These are phyloP conservation scores for Chrysosporium queenslandicum DNA, from an alignment of 2,329 filamentous ascomycete species.

Conservation along the genomic window DNA sequence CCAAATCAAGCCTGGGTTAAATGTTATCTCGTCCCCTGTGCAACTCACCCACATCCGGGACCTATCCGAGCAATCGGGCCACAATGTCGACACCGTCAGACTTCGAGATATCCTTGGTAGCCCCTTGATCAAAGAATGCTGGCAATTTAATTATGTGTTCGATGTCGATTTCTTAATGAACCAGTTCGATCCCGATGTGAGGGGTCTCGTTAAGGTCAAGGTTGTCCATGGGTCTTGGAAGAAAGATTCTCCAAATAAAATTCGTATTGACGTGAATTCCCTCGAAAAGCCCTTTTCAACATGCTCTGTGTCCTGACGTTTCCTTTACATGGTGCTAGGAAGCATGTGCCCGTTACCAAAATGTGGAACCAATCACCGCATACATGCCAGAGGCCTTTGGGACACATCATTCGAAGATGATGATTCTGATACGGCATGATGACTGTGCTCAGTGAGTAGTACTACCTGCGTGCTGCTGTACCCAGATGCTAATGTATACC, in stretches of 20 bases:
- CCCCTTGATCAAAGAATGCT: constrained; percentile 57
- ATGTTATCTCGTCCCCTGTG: constrained; percentile 52
- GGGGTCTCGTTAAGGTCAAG: constrained; percentile 44
- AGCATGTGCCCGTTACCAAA: constrained; percentile 51
- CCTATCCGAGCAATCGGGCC: constrained; percentile 41
- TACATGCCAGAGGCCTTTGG: constrained; percentile 78
- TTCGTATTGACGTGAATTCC: constrained; percentile 46
- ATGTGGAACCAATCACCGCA: constrained; percentile 61
- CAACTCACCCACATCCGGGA: constrained; percentile 61
- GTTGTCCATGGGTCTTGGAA: constrained; percentile 59
- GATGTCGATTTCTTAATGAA: constrained; percentile 52
- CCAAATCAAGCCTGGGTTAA: constrained; percentile 5
- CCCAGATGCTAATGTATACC: neutral
- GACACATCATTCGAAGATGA: constrained; percentile 80
- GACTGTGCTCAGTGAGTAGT: constrained; percentile 54
- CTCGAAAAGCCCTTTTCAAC: neutral
- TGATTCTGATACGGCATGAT: constrained; percentile 70
- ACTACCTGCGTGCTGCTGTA: neutral
- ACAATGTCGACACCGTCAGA: constrained; percentile 57
- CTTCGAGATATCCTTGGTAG: constrained; percentile 61
- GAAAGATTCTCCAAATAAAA: constrained; percentile 51
- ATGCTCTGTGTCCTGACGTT: neutral
- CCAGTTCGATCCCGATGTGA: constrained; percentile 50
- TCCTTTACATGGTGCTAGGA: constrained; percentile 39
- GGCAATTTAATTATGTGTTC: constrained; percentile 49